Evolutionary conservation across 2,329 filamentous ascomycete genomes (phyloP), one percentile per base, ranked within the genome.

Genomic region (Exophiala calicioides): DNA sequence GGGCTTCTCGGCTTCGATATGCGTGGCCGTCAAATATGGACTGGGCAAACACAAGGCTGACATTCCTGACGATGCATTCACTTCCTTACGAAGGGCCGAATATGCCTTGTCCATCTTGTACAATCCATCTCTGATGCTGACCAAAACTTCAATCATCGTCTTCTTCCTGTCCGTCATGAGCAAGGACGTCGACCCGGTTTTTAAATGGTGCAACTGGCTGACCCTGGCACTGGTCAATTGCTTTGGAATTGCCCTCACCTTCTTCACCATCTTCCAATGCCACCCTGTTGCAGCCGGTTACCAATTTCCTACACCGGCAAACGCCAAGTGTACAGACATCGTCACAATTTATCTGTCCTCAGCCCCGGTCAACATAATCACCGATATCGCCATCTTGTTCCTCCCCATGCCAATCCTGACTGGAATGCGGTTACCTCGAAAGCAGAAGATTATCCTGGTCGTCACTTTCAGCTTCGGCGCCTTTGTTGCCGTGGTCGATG

Each of bases 251-350:
- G 86, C 90, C 10, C 74, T 97, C 56, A 95, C 90, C 1, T 77
- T 95, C 23, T 76, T 95, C 65, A 94, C 91, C 63, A 81, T 91
- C 56, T 88, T 95, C 56, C 90, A 95, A 70, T 96, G 91, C 65
- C 72, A 68, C 1, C 91, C 91, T 0, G 70, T 90, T 20, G 61
- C 66, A n/a, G 85, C 87, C 19, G 85, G 82, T 9, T 95, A 88
- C 71, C 58, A 65, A 19, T 68, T 71, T 24, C 69, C 75, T 9
- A 59, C 70, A 5, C 71, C 76, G 6, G 46, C 60, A 1, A 54
- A 64, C 18, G 75, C 77, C 13, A 67, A 67, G 24, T 86, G 83
- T 60, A 79, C 75, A 36, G 76, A 84, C 59, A 79, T 82, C 29
- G 71, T 83, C 44, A 82, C 79, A 1, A 71, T 86, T 26, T 83